phyloP scores from a whole-genome alignment of 805 yeast genomes.

The Cyberlindnera saturnus region DNA sequence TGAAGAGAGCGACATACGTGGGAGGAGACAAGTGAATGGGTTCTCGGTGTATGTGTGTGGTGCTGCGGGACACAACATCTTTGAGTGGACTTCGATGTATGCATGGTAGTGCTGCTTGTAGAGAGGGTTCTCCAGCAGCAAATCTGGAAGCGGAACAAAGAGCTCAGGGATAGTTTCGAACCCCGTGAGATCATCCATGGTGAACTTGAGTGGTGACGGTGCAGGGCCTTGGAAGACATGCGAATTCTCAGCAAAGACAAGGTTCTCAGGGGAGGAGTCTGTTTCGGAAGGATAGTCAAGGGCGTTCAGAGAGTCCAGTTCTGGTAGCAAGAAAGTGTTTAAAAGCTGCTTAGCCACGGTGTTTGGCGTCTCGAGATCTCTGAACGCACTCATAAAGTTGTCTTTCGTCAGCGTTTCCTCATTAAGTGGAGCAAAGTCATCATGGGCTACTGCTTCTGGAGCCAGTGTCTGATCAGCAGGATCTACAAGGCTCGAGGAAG shows the following conservation, averaged over 20 bases:
- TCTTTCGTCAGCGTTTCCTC: neutral
- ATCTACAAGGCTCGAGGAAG: neutral
- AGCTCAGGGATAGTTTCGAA: conserved; percentile 12
- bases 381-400: conserved; percentile 8
- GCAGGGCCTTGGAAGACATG: conserved; percentile 1
- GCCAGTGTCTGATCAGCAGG: neutral
- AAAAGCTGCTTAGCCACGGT: conserved; percentile 13
- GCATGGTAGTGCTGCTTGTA: conserved; percentile 59
- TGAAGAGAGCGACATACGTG: conserved; percentile 59
- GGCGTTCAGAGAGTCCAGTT: conserved; percentile 1
- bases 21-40: conserved; percentile 61
- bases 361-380: conserved; percentile 13
- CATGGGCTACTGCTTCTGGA: neutral
- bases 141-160: conserved; percentile 47
- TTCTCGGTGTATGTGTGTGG: conserved; percentile 45
- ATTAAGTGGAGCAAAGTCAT: neutral
- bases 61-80: conserved; percentile 61
- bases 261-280: conserved; percentile 6
- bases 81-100: conserved; percentile 55
- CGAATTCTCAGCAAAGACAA: conserved; percentile 7
- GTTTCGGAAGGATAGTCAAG: neutral
- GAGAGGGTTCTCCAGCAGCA: conserved; percentile 50
- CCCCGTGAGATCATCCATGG: conserved; percentile 6
- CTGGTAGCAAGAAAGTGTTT: conserved; percentile 12
- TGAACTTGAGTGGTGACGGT: neutral